Percentiles rank a stretch among this genome's conserved stretches.
Conservation (phyloP, 2,329 filamentous ascomycete genomes). For the Teratosphaeria viscida region DNA sequence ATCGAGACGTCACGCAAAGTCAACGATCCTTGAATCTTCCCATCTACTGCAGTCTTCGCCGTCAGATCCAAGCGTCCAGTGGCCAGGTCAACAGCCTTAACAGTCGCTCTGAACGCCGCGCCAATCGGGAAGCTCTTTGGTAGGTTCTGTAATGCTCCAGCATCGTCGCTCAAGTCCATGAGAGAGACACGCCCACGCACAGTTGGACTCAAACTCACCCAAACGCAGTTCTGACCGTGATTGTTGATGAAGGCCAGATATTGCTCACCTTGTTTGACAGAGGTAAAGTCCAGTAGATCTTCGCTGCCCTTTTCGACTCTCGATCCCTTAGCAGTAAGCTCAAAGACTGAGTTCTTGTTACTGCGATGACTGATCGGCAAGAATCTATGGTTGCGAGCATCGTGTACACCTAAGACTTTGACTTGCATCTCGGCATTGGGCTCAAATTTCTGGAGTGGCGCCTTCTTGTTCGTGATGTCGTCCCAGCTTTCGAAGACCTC, state of each 20-base stretch:
- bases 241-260: constrained; percentile 89
- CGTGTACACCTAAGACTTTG: constrained; percentile 75
- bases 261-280: constrained; percentile 59
- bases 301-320: constrained; percentile 35
- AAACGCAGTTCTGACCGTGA: constrained; percentile 64
- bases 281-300: constrained; percentile 58
- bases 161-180: constrained; percentile 78
- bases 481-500: constrained; percentile 85
- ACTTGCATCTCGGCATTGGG: constrained; percentile 61
- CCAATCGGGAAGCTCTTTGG: constrained; percentile 76
- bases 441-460: constrained; percentile 65
- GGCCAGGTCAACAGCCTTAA: constrained; percentile 60
- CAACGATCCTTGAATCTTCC: constrained; percentile 44
- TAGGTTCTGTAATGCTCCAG: constrained; percentile 67
- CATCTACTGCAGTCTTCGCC: constrained; percentile 8
- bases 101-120: constrained; percentile 73
- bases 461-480: constrained; percentile 71
- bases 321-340: constrained; percentile 67
- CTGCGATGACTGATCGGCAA: constrained; percentile 80
- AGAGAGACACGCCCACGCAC: constrained; percentile 74
- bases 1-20: constrained; percentile 62
- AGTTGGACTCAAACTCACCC: constrained; percentile 83
- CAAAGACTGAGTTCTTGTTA: constrained; percentile 67
- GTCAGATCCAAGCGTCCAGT: constrained; percentile 70
- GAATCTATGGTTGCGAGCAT: constrained; percentile 82